Evolutionary conservation across 192 early-diverging fungal species (phyloP).

Genomic region (Coemansia sp.): DNA sequence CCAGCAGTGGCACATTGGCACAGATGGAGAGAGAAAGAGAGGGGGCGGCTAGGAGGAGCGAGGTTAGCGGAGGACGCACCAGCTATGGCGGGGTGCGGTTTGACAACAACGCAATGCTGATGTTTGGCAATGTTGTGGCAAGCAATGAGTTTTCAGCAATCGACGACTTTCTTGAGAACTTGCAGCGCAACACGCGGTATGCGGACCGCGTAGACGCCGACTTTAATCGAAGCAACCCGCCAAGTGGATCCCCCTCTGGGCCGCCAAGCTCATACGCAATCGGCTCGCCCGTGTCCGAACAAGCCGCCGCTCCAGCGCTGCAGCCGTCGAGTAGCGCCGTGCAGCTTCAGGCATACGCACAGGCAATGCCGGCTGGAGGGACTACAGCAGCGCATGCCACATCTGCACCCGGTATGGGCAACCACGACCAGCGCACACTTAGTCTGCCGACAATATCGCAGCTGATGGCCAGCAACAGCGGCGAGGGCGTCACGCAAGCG

Average conservation of each 20-base stretch:
- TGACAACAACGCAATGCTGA: constrained; percentile 33
- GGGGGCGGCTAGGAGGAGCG: not conserved
- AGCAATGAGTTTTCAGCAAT: constrained; percentile 49
- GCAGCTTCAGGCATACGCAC: not conserved
- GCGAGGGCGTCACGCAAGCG: constrained; percentile 69
- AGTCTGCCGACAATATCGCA: constrained; percentile 48
- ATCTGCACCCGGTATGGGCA: not conserved
- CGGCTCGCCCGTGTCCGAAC: constrained; percentile 36
- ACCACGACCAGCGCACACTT: constrained; percentile 17
- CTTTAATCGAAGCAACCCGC: constrained; percentile 23
- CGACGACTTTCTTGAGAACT: constrained; percentile 46
- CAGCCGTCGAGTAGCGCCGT: not conserved
- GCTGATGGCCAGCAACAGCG: constrained; percentile 42
- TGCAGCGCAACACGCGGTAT: constrained; percentile 43
- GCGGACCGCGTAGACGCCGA: constrained; percentile 24
- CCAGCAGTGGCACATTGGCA: constrained; percentile 14
- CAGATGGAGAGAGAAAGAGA: not conserved
- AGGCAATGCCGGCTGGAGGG: constrained; percentile 6
- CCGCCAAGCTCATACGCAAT: constrained; percentile 25
- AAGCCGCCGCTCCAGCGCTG: not conserved
- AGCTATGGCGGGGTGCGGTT: constrained; percentile 13
- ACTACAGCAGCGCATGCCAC: not conserved
- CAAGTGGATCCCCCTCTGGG: constrained; percentile 35
- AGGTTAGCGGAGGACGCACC: not conserved
- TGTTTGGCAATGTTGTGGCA: constrained; percentile 47